These are phyloP conservation scores for Hibiscus mutabilis DNA, from an alignment of 345 rosid species.

Conservation along the genomic window DNA sequence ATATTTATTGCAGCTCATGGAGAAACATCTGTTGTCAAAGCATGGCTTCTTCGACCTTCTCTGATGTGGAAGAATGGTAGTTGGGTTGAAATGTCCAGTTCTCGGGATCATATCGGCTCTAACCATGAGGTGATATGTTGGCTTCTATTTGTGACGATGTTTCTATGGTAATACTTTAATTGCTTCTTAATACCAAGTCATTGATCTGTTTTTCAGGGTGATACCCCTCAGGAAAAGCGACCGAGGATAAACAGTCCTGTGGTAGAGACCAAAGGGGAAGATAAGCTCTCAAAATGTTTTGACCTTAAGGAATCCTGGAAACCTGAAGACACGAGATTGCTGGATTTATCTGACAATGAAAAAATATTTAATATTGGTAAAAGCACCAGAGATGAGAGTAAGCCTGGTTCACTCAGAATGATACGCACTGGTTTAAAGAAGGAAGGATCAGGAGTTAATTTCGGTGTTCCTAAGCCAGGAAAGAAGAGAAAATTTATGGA, in stretches of 20 bases:
- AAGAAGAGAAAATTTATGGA: constrained; percentile 98
- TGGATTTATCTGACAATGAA: constrained; percentile 48
- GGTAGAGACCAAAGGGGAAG: constrained; percentile 41
- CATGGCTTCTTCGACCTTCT: constrained; percentile 90
- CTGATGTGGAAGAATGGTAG: constrained; percentile 75
- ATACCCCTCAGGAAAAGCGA: constrained; percentile 82
- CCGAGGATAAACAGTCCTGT: constrained; percentile 40
- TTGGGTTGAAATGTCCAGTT: constrained; percentile 77
- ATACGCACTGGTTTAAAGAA: constrained; percentile 70
- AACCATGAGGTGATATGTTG: constrained; percentile 48
- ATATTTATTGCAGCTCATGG: constrained; percentile 52
- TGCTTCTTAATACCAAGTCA: constrained; percentile 8
- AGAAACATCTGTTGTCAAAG: constrained; percentile 47
- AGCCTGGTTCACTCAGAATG: constrained; percentile 47
- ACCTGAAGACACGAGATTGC: constrained; percentile 38
- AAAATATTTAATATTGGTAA: constrained; percentile 66
- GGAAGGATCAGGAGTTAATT: constrained; percentile 72
- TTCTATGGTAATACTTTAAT: not conserved
- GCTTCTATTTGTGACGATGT: constrained; percentile 1
- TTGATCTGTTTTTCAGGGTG: constrained; percentile 56
- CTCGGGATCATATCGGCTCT: constrained; percentile 26
- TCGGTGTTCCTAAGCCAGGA: constrained; percentile 98
- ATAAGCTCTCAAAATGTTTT: constrained; percentile 28
- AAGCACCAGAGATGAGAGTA: constrained; percentile 41
- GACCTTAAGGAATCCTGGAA: constrained; percentile 33